phyloP scores from a whole-genome alignment of 129 eudicot species.

The Flaveria linearis region DNA sequence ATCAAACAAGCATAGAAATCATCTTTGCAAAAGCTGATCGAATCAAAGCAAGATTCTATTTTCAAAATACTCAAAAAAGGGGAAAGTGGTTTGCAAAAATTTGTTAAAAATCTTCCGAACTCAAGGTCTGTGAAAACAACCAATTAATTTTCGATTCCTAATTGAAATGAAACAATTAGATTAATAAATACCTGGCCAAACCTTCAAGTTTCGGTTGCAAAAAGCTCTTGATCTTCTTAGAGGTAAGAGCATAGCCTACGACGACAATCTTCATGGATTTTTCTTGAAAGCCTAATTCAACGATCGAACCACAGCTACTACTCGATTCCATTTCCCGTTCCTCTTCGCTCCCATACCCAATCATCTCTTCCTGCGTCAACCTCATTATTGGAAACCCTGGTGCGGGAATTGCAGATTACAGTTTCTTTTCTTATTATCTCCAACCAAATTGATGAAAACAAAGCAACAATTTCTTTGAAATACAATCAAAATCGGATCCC shows the following conservation, averaged over 20 bases:
- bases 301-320: slow-evolving; percentile 31
- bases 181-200: slow-evolving; percentile 64
- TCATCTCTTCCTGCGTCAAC: slow-evolving; percentile 61
- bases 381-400: slow-evolving; percentile 34
- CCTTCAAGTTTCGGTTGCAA: slow-evolving; percentile 87
- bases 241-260: slow-evolving; percentile 94
- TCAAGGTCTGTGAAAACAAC: neutral
- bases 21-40: neutral
- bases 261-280: slow-evolving; percentile 61
- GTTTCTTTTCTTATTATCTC: neutral
- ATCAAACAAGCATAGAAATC: slow-evolving; percentile 3
- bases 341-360: slow-evolving; percentile 36
- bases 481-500: slow-evolving; percentile 28
- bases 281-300: slow-evolving; percentile 49
- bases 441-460: slow-evolving; percentile 12
- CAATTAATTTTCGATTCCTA: neutral
- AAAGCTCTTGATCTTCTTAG: slow-evolving; percentile 89
- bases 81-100: too few relatives aligned
- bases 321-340: slow-evolving; percentile 43
- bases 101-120: too few relatives aligned
- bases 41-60: neutral
- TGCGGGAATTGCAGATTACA: neutral
- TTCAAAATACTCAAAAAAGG: too few relatives aligned
- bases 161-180: neutral
- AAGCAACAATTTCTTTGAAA: neutral